A percentile compares a stretch with the other conserved stretches of the same genome.
Conservation (phyloP, 169 alveolate genomes). For the Cryptosporidium xiaoi region DNA sequence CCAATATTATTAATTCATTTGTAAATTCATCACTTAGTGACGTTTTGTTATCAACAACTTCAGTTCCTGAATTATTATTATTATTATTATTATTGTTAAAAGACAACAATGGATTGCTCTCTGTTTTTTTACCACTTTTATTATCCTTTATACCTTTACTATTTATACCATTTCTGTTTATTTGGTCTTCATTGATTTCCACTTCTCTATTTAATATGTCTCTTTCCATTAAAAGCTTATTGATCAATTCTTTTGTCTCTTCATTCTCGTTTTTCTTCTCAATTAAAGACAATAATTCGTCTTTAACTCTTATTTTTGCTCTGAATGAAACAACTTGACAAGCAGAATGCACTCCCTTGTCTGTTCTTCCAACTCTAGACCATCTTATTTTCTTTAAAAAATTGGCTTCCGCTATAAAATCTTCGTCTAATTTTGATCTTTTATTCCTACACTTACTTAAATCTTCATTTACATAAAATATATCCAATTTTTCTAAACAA, state of each 20-base stretch:
- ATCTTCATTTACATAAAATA: slow-evolving; percentile 4
- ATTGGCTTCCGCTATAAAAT: neutral
- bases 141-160: neutral
- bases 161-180: neutral
- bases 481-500: slow-evolving; percentile 15
- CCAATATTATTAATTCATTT: slow-evolving; percentile 37
- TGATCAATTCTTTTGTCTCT: neutral
- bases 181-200: neutral
- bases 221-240: slow-evolving; percentile 10
- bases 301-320: slow-evolving; percentile 23
- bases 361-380: slow-evolving; percentile 90
- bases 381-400: slow-evolving; percentile 76
- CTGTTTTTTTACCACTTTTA: neutral
- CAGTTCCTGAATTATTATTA: neutral
- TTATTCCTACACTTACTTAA: neutral
- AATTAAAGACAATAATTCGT: slow-evolving; percentile 6
- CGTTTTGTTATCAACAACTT: neutral
- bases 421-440: neutral
- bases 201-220: neutral
- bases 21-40: slow-evolving; percentile 2
- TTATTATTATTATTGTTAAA: neutral
- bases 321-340: slow-evolving; percentile 71
- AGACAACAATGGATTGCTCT: slow-evolving; percentile 16
- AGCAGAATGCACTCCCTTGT: slow-evolving; percentile 84
- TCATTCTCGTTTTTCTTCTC: neutral